Base-by-base conservation (phyloP, 202 grass and related monocot genomes). In the Dendrocalamus latiflorus region DNA sequence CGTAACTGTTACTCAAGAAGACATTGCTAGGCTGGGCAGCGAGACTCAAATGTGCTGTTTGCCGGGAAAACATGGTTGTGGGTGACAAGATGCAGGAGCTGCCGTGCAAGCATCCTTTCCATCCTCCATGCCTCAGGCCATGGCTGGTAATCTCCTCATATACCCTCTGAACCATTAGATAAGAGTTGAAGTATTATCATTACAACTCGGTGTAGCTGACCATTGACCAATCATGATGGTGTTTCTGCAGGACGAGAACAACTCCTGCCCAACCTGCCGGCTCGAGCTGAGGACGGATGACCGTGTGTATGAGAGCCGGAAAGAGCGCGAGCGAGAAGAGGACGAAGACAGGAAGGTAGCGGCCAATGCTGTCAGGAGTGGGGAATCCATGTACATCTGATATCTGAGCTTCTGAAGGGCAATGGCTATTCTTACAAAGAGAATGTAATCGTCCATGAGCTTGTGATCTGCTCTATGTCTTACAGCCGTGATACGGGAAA, bases 71-170 rank as follows among this genome's bases (percentile, higher is more conserved):
- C 81, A 82, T 98, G 78, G 83, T 77, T 28, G 74, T 92, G 64
- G 83, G 80, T 51, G 93, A 93, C 88, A 95, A 93, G 78, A 93
- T 98, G 95, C 95, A 95, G 91, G 93, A 98, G 83, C 83, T 98
- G 41, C 96, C 96, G 21, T 98, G 96, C 91, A 93, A 98, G 89
- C 96, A 98, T 91, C 89, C 92, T 68, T 98, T 98, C 84, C 96
- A 98, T 74, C 93, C 96, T 53, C 91, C 85, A 2, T 98, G 96
- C 77, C 83, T 95, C 70, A 95, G 93, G 60, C 93, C 96, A 42
- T 98, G 96, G 91, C 93, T 98, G 87, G 93, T 98, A 87, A 87
- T 66, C 24, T 25, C 28, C 60, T 78, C 34, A 3, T 66, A 17
- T 49, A 66, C 15, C 53, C 15, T 66, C 9, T 9, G 28, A 81